Evolutionary conservation across 768 basidiomycete genomes (phyloP), one percentile per base, ranked within the genome.

Genomic region (Termitomyces eurrhizus): DNA sequence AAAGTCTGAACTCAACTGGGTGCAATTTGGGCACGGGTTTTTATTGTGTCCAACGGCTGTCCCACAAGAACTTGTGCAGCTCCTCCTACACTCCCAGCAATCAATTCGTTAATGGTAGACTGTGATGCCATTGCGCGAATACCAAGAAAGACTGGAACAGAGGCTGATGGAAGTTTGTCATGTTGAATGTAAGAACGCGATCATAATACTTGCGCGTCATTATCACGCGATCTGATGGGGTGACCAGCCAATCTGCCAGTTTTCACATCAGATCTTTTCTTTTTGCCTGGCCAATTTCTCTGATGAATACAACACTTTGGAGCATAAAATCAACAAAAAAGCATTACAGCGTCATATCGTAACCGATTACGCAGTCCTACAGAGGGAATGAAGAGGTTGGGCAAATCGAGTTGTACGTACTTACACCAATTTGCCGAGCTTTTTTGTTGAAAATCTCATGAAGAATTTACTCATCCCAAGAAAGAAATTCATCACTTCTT

Each of bases 51-150:
- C 32, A 95, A 78, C 1, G 92, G 93, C 65, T 96, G 95, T 3
- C 95, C 94, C n/a, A 95, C 90, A 12, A 98, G 77, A 13, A 98
- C 95, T 67, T 98, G 96, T 0, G 92, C 88, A 2, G 94, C 94
- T n/a, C 96, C 96, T 36, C 87, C 95, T 7, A 93, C 82, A 71
- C 90, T 92, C 6, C 95, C 95, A 0, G 95, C 90, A 26, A 95
- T 73, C 33, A 98, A 83, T 69, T 93, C 92, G 66, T 93, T 92
- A 42, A 88, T 69, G 0, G 89, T 92, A 49, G 82, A 75, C n/a
- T 82, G 72, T 11, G 78, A 65, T 41, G 52, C 56, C 57, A 67
- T 67, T 24, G 26, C 21, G 53, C 16, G 8, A 9, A 14, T 32
- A 49, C 3, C 9, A 61, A 41, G 13, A 24, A 52, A 26, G 21